These are phyloP conservation scores for Agrocybe chaxingu DNA, from an alignment of 768 basidiomycete genomes.

Conservation along the genomic window DNA sequence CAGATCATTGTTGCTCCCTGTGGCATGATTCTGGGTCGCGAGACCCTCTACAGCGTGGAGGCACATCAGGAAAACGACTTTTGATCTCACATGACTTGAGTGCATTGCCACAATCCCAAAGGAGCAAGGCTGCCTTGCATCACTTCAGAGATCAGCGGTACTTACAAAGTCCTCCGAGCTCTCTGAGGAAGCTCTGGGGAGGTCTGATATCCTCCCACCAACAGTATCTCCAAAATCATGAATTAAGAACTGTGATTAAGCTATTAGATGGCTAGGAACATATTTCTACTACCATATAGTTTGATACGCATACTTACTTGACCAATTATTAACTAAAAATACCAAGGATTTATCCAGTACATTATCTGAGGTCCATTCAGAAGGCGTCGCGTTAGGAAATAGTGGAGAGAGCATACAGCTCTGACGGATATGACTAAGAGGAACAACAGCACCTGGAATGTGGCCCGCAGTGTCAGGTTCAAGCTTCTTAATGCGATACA, in stretches of 20 bases:
- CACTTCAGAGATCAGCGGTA: no score
- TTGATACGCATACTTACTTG: slow-evolving; percentile 23
- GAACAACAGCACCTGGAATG: slow-evolving; percentile 20
- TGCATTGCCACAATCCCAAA: no score
- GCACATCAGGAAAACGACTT: neutral
- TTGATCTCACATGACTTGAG: no score
- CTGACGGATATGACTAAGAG: slow-evolving; percentile 25
- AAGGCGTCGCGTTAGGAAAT: no score
- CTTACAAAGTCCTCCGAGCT: no score
- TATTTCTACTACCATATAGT: slow-evolving; percentile 20
- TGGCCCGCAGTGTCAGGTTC: neutral
- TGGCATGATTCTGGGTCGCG: slow-evolving; percentile 23
- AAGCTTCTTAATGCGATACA: slow-evolving; percentile 7
- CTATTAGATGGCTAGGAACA: no score
- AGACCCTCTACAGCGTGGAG: slow-evolving; percentile 22
- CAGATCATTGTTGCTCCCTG: slow-evolving; percentile 26
- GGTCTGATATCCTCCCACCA: no score
- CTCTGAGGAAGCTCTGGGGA: no score
- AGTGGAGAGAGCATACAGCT: slow-evolving; percentile 30
- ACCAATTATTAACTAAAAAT: slow-evolving; percentile 25
- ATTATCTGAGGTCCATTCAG: no score
- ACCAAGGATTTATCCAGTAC: slow-evolving; percentile 13
- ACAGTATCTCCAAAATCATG: no score
- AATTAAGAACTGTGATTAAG: no score
- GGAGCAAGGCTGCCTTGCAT: no score